A percentile compares a stretch with the other conserved stretches of the same genome.
Conservation (phyloP, 495 filamentous ascomycete genomes). For the Penicillium riverlandense region DNA sequence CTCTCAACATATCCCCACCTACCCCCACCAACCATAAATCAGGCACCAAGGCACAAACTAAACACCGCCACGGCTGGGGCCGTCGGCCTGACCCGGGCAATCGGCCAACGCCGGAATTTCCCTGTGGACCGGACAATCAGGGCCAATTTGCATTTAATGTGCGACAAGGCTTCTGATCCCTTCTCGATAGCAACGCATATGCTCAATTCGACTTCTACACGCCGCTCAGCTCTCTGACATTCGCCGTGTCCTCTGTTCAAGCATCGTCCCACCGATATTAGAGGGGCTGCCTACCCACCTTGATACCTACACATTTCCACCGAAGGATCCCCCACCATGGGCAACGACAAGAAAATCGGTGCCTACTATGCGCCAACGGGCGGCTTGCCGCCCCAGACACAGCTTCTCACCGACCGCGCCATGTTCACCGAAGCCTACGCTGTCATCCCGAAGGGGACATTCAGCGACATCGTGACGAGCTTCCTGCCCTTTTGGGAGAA, state of each 20-base stretch:
- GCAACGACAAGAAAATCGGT: conserved; percentile 17
- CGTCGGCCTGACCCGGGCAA: conserved; percentile 8
- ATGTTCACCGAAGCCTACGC: conserved; percentile 23
- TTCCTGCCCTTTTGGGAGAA: conserved; percentile 22
- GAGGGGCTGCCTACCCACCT: neutral
- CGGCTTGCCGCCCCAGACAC: conserved; percentile 16
- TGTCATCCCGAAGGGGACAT: conserved; percentile 17
- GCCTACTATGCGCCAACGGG: conserved; percentile 20
- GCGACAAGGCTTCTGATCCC: conserved; percentile 1
- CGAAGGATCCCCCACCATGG: conserved; percentile 5
- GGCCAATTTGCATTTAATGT: conserved; percentile 4
- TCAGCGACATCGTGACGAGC: conserved; percentile 20
- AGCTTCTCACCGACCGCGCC: conserved; percentile 20
- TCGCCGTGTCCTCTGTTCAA: neutral
- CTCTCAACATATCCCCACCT: too few relatives aligned
- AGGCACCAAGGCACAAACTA: too few relatives aligned
- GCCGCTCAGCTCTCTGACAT: neutral
- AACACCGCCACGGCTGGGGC: conserved; percentile 1
- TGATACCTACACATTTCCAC: neutral
- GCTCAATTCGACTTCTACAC: neutral
- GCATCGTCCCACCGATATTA: neutral
- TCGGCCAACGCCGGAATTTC: conserved; percentile 12
- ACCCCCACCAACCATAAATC: too few relatives aligned
- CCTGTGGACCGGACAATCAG: conserved; percentile 6
- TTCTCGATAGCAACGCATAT: neutral